Base-by-base conservation (phyloP, 2,329 filamentous ascomycete species). In the Pseudogymnoascus sp. region DNA sequence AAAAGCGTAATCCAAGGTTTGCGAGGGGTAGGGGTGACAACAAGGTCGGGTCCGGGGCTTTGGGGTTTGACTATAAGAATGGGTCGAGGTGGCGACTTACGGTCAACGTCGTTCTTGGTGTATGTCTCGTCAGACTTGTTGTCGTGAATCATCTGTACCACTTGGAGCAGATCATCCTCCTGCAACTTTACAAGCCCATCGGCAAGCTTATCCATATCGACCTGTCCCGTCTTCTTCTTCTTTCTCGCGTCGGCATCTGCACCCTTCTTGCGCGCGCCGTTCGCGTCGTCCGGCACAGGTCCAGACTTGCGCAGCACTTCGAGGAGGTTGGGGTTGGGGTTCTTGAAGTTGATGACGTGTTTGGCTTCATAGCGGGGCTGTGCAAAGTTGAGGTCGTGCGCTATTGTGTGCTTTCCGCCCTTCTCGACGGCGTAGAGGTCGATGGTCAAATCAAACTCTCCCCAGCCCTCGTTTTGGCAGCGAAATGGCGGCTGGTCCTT, bases 121-220 rank as follows among this genome's bases (percentile, higher is more conserved):
- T 96, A 97, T 1, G 93, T 97, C 66, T 96, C 92, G 5, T 90
- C 85, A 1, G 85, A 87, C 81, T 97, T 97, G 78, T 97, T 90
- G 77, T 99, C 94, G 74, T 97, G 94, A 65, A 99, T 93, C 84
- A 99, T 88, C 78, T 97, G 93, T 64, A 99, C 95, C 22, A 97
- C 91, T 68, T 94, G 90, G 64, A 99, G 80, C 41, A 99, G 79
- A 70, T 97, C 93, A 67, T 99, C 94, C 78, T 99, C 94, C 66
- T 85, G 84, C 25, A 99, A 85, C 78, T 90, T 92, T 73, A 93
- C 86, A 62, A 99, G 79, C 0, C 88, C 92, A 63, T 97, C 92
- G 33, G 93, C 94, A 69, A 99, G 85, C 81, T 96, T 97, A 79
- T 99, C 94, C 80, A 96, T 94, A 74, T 99, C 94, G 67, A 89